A percentile compares a stretch with the other conserved stretches of the same genome.
phyloP scores from a whole-genome alignment of 2,329 filamentous ascomycete genomes.

The Trichoderma koningiopsis region DNA sequence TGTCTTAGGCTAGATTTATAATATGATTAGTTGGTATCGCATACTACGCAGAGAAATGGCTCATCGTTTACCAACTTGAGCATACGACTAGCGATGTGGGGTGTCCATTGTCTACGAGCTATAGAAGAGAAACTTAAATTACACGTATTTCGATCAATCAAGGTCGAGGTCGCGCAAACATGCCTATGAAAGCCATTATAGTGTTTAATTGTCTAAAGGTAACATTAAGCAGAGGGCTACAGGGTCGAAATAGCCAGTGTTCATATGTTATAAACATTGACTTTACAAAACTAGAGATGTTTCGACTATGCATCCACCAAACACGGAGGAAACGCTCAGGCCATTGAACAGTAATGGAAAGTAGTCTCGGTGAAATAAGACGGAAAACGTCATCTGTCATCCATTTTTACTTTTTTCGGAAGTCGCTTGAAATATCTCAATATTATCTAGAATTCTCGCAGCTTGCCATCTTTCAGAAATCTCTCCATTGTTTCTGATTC shows the following conservation, averaged over 20 bases:
- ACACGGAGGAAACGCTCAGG: neutral
- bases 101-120: neutral
- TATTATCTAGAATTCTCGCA: neutral
- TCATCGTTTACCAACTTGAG: neutral
- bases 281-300: neutral
- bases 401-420: neutral
- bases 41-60: neutral
- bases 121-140: neutral
- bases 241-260: neutral
- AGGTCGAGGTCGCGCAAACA: neutral
- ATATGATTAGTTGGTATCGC: neutral
- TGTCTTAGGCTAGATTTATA: neutral
- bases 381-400: neutral
- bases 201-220: neutral
- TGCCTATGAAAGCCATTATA: neutral
- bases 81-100: neutral
- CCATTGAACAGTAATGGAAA: neutral
- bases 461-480: neutral
- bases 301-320: neutral
- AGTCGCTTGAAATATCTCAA: neutral
- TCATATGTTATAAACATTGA: neutral
- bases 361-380: neutral
- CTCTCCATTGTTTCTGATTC: neutral
- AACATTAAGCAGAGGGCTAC: neutral
- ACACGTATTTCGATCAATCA: neutral